phyloP scores from a whole-genome alignment of 2,329 filamentous ascomycete genomes.

The Colletotrichum sp. region DNA sequence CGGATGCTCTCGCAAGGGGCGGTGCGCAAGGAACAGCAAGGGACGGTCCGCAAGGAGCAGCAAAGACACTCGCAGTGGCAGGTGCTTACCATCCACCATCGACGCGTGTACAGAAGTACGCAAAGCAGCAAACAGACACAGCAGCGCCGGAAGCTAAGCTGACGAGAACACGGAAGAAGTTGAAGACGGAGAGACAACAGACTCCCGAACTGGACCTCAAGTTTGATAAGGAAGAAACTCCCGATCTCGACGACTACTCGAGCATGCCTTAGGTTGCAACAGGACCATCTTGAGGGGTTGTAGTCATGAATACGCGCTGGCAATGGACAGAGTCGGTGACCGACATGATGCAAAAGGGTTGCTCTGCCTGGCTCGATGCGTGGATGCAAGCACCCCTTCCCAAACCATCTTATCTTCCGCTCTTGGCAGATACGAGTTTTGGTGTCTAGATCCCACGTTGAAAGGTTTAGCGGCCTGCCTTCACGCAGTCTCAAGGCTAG shows the following conservation, averaged over 20 bases:
- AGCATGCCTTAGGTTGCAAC: background rate
- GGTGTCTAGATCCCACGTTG: background rate
- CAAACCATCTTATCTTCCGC: background rate
- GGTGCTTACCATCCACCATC: background rate
- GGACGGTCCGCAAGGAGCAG: constrained; percentile 18
- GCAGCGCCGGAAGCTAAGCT: background rate
- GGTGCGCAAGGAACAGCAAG: constrained; percentile 31
- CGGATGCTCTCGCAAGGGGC: constrained; percentile 76
- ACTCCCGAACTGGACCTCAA: background rate
- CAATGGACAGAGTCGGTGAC: background rate
- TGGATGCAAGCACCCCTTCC: background rate
- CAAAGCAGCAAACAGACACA: background rate
- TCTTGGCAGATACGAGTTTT: background rate
- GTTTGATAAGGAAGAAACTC: background rate
- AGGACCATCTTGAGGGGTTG: background rate
- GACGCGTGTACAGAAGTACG: background rate
- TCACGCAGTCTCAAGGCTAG: background rate
- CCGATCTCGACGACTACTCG: background rate
- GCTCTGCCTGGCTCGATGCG: background rate
- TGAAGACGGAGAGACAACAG: background rate
- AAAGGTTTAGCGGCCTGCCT: background rate
- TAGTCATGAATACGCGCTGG: background rate
- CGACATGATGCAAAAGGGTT: background rate
- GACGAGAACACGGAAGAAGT: background rate
- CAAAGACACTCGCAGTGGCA: background rate